These are phyloP conservation scores for Xylaria sp. DNA, from an alignment of 2,329 filamentous ascomycete species.

Conservation along the genomic window DNA sequence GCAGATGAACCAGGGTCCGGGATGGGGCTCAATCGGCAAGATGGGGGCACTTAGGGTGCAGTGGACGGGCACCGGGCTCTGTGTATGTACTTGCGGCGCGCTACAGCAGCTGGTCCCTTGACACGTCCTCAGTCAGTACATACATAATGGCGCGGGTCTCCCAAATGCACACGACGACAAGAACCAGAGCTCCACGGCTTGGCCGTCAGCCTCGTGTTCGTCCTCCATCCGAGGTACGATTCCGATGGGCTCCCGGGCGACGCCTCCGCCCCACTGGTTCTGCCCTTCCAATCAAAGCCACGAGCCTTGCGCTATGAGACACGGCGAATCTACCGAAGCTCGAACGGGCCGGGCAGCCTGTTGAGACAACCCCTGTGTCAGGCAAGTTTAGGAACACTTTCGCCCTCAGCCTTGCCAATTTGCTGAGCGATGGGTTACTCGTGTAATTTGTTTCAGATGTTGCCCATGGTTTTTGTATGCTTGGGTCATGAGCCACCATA, in stretches of 20 bases:
- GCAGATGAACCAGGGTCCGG: conserved; percentile 7
- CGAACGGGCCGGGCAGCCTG: conserved; percentile 4
- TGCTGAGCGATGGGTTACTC: background rate
- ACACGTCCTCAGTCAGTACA: background rate
- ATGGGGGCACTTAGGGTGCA: no score
- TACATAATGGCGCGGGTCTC: conserved; percentile 13
- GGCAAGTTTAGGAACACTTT: conserved; percentile 27
- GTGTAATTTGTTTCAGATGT: conserved; percentile 25
- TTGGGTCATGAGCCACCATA: background rate
- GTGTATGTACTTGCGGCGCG: background rate
- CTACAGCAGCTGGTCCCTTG: no score
- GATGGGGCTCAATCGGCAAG: background rate
- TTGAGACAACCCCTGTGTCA: conserved; percentile 41
- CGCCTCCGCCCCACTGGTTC: background rate
- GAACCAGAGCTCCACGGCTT: background rate
- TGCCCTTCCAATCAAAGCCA: conserved; percentile 10
- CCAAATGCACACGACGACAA: background rate
- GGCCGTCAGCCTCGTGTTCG: conserved; percentile 16
- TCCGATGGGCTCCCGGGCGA: background rate
- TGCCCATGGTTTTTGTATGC: conserved; percentile 21
- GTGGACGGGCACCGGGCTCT: no score
- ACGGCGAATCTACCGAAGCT: background rate
- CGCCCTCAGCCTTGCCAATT: conserved; percentile 34
- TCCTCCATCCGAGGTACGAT: background rate
- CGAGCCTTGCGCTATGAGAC: conserved; percentile 11